Base-by-base conservation (phyloP, 495 filamentous ascomycete genomes). In the Collariella sp. region DNA sequence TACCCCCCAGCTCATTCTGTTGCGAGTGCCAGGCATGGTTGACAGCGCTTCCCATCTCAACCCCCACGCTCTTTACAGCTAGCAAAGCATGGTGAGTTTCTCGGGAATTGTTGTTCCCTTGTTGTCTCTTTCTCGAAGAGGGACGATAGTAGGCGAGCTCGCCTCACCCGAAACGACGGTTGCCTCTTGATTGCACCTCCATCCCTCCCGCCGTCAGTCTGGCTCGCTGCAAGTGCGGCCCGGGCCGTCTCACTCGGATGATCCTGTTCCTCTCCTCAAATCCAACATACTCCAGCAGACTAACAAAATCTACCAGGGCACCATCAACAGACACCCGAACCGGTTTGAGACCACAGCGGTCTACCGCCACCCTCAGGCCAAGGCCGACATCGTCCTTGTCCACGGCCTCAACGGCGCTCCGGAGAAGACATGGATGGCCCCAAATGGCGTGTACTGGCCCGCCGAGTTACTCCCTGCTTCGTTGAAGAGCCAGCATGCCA, bases 401-500 rank as follows among this genome's bases (percentile, higher is more conserved):
- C 89, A 95, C 64, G 89, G 89, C 46, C 73, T 95, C 26, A 91
- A 91, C 60, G 89, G 89, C 19, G 76, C 88, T 50, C 86, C 88
- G 1, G 70, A 83, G 23, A 78, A 79, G 50, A 87, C 86, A 42
- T 95, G 89, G 89, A 85, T 84, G 15, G 78, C 80, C 35, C 73
- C 76, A 39, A 74, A 78, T 36, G 79, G 79, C 39, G 78, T 82
- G 36, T 88, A 87, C 70, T 93, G 89, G 89, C 85, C 88, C 0
- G 67, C 76, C 13, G 83, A 91, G 56, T 75, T 94, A 11, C 74
- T 94, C 7, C 89, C 88, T 0, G 68, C 70, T 1, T 75, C 85
- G 10, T 68, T 87, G 6, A 81, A 78, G 38, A 67, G 77, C 22
- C 75, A 77, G 43, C 81, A 79, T 50, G 82, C 83, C 19, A 79